These are phyloP conservation scores for Rhodotorula mucilaginosa DNA, from an alignment of 1,284 basidiomycete genomes.

Conservation along the genomic window DNA sequence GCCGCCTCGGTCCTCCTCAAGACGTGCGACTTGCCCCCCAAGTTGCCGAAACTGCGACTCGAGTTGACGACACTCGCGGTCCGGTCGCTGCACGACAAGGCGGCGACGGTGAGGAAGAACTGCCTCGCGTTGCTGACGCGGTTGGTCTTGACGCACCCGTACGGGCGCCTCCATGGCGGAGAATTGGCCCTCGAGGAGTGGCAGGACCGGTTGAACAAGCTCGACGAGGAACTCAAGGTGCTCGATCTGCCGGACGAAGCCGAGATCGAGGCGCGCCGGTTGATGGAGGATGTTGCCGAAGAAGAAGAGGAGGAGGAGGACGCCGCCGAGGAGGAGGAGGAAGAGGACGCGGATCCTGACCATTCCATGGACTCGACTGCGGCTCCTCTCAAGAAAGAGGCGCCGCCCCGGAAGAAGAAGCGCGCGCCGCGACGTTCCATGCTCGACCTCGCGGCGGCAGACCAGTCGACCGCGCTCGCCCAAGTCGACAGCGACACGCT, in stretches of 20 bases:
- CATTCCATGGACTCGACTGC: constrained; percentile 52
- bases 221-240: constrained; percentile 59
- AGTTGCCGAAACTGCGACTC: constrained; percentile 85
- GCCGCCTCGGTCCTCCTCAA: constrained; percentile 74
- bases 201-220: constrained; percentile 64
- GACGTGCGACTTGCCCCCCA: constrained; percentile 64
- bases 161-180: constrained; percentile 79
- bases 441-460: constrained; percentile 49
- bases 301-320: constrained; percentile 46
- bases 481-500: constrained; percentile 54
- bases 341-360: constrained; percentile 49
- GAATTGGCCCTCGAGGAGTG: constrained; percentile 71
- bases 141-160: constrained; percentile 86
- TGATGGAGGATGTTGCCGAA: constrained; percentile 49
- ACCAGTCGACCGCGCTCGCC: constrained; percentile 60
- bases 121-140: constrained; percentile 75
- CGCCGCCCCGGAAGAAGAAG: constrained; percentile 41
- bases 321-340: constrained; percentile 38
- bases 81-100: constrained; percentile 84
- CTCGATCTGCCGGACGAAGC: constrained; percentile 56
- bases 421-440: constrained; percentile 11
- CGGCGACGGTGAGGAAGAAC: constrained; percentile 77
- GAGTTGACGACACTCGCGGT: constrained; percentile 72
- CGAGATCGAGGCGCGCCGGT: constrained; percentile 46
- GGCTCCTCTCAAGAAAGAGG: constrained; percentile 44